Conservation (phyloP, 1,139 yeast species). For the Geotrichum citri-aurantii region DNA sequence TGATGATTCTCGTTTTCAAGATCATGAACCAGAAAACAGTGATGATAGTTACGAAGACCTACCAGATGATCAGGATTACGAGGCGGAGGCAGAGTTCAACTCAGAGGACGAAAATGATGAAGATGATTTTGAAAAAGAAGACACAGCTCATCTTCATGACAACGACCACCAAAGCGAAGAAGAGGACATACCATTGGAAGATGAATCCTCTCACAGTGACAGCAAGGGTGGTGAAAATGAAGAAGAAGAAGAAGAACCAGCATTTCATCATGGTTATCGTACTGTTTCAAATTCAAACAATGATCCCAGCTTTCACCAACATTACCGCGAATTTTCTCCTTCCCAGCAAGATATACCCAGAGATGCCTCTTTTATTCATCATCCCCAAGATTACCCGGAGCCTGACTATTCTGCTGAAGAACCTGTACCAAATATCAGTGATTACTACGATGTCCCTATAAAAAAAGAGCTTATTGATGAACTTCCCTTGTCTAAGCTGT, state of each 20-base stretch:
- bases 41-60: background rate
- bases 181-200: background rate
- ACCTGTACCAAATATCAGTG: background rate
- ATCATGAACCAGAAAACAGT: background rate
- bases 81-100: background rate
- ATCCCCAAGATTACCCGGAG: background rate
- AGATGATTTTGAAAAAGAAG: background rate
- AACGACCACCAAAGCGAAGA: background rate
- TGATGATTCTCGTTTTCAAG: background rate
- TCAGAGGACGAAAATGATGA: background rate
- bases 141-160: background rate
- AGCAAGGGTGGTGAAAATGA: background rate
- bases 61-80: background rate
- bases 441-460: background rate
- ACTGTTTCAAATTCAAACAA: background rate
- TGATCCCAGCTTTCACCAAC: background rate
- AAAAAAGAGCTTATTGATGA: background rate
- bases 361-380: background rate
- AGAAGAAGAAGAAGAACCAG: background rate
- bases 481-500: background rate
- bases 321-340: background rate
- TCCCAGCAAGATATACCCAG: background rate
- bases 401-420: background rate
- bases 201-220: background rate
- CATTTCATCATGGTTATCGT: background rate